Conservation (phyloP, 352 stramenopile genomes). For the Nothophytophthora sp. region DNA sequence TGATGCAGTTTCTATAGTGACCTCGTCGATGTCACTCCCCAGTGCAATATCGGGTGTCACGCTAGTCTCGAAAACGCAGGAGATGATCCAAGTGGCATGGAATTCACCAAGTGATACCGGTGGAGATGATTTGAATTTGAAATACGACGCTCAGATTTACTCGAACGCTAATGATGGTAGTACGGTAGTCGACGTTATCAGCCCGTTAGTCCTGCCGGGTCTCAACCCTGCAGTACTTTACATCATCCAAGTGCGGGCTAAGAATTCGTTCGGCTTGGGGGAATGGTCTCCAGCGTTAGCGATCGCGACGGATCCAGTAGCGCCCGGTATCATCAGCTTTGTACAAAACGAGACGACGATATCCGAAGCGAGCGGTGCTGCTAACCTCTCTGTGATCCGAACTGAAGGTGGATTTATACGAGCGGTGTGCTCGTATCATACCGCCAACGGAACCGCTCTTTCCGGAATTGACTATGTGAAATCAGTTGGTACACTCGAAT, state of each 20-base stretch:
- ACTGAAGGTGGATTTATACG: slow-evolving; percentile 35
- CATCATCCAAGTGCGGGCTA: slow-evolving; percentile 29
- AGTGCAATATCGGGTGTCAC: slow-evolving; percentile 15
- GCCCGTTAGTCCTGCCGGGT: slow-evolving; percentile 5
- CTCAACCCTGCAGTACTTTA: slow-evolving; percentile 34
- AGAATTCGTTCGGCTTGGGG: slow-evolving; percentile 19
- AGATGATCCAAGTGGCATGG: slow-evolving; percentile 36
- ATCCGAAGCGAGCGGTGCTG: slow-evolving; percentile 19
- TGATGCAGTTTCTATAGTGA: slow-evolving; percentile 23
- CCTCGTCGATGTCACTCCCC: slow-evolving; percentile 20
- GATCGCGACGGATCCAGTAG: slow-evolving; percentile 46
- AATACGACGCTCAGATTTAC: slow-evolving; percentile 28
- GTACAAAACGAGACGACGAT: slow-evolving; percentile 4
- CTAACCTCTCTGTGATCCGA: slow-evolving; percentile 23
- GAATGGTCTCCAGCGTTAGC: slow-evolving; percentile 31
- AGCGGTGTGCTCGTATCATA: slow-evolving; percentile 36
- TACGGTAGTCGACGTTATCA: neutral
- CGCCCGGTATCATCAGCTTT: slow-evolving; percentile 49
- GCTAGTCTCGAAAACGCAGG: slow-evolving; percentile 16
- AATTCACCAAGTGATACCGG: slow-evolving; percentile 36
- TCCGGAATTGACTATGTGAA: slow-evolving; percentile 28
- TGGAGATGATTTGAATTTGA: slow-evolving; percentile 20
- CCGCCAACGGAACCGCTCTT: slow-evolving; percentile 35
- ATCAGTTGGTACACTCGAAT: slow-evolving; percentile 22
- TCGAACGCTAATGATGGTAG: neutral